Percentiles rank a stretch among this genome's conserved stretches.
These are phyloP conservation scores for Xylariales sp. DNA, from an alignment of 2,329 filamentous ascomycete genomes.

Conservation along the genomic window DNA sequence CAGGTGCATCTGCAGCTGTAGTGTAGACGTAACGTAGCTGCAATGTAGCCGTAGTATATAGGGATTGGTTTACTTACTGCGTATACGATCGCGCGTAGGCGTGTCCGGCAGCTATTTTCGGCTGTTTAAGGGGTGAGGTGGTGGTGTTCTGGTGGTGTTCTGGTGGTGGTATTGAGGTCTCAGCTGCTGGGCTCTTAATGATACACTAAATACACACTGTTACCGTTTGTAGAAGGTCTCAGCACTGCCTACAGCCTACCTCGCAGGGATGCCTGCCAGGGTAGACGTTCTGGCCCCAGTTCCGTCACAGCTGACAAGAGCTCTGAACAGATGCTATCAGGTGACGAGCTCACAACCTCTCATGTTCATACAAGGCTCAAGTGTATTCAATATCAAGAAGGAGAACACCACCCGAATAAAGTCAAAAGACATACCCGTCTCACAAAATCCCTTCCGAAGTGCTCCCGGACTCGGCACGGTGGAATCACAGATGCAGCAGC, in stretches of 20 bases:
- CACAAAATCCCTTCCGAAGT: slow-evolving; percentile 14
- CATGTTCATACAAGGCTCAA: not conserved
- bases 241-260: too few species aligned
- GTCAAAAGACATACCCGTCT: not conserved
- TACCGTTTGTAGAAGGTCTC: too few species aligned
- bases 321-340: slow-evolving; percentile 1
- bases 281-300: too few species aligned
- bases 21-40: not conserved
- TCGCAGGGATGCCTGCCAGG: too few species aligned
- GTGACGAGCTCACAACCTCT: not conserved
- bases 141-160: too few species aligned
- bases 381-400: not conserved
- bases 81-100: too few species aligned
- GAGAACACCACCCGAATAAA: not conserved
- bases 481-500: slow-evolving; percentile 39
- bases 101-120: slow-evolving; percentile 16
- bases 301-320: not conserved
- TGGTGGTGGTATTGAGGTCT: too few species aligned
- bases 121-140: not conserved
- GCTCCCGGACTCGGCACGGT: slow-evolving; percentile 27
- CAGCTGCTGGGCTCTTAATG: too few species aligned
- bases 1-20: too few species aligned
- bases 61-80: too few species aligned
- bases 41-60: too few species aligned
- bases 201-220: too few species aligned